Evolutionary conservation across 495 filamentous ascomycete species (phyloP).

Genomic region (Clavariopsis aquatica): DNA sequence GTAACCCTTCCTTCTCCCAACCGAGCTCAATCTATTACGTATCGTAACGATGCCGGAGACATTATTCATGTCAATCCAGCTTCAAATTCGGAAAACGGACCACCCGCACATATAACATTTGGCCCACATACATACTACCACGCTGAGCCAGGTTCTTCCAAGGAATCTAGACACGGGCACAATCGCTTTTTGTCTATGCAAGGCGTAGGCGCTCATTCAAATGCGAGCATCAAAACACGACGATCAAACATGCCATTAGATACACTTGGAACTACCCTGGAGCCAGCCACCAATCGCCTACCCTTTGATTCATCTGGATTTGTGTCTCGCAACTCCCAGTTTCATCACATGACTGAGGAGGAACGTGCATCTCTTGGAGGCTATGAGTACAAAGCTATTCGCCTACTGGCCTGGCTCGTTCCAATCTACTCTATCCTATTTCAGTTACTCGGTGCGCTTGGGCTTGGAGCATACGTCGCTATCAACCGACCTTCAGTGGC

Average conservation of each 20-base stretch:
- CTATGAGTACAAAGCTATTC: slow-evolving; percentile 76
- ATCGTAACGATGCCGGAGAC: slow-evolving; percentile 14
- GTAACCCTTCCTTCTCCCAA: not conserved
- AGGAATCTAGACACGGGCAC: slow-evolving; percentile 20
- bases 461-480: slow-evolving; percentile 71
- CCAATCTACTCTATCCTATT: slow-evolving; percentile 72
- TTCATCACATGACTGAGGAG: slow-evolving; percentile 64
- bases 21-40: slow-evolving; percentile 9
- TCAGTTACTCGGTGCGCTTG: slow-evolving; percentile 70
- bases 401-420: slow-evolving; percentile 69
- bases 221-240: slow-evolving; percentile 32
- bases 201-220: slow-evolving; percentile 56
- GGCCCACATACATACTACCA: slow-evolving; percentile 23
- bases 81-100: not conserved
- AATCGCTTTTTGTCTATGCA: slow-evolving; percentile 54
- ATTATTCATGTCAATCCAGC: slow-evolving; percentile 15
- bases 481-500: slow-evolving; percentile 59
- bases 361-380: slow-evolving; percentile 76
- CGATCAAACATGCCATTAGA: slow-evolving; percentile 9
- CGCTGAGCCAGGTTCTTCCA: slow-evolving; percentile 3
- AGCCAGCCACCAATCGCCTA: slow-evolving; percentile 22
- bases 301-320: slow-evolving; percentile 49
- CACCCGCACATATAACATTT: slow-evolving; percentile 32
- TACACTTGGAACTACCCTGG: not conserved
- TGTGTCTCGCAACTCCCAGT: slow-evolving; percentile 71